Base-by-base conservation (phyloP, 495 filamentous ascomycete species). In the Xylaria scruposa region DNA sequence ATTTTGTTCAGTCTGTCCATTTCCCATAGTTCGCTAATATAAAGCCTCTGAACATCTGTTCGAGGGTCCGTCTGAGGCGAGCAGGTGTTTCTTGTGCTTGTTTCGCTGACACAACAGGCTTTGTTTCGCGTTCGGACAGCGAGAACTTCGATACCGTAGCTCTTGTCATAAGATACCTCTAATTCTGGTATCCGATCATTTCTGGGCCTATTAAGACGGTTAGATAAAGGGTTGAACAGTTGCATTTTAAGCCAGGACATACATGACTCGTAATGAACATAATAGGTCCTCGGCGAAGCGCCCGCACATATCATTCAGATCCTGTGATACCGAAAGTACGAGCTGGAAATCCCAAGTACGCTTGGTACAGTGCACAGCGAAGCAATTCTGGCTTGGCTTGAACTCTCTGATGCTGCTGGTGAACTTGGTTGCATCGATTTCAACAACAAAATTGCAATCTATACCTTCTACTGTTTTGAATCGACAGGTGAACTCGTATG, bases 401-500 rank as follows among this genome's bases (percentile, higher is more conserved):
- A 66, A 31, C 4, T 65, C 67, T 54, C 77, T 78, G 36, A 84
- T 68, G 33, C 54, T 68, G 54, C 74, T 73, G 0, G 70, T 70
- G 63, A 84, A 81, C 0, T 49, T 67, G 8, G 76, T 74, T 4
- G 79, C 81, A 74, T 88, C 79, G n/a, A 91, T 78, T 3, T 83
- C 81, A 8, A 92, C 79, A 19, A 85, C 68, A 68, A 91, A 84
- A 0, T 68, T 56, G 2, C 76, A 76, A 10, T 71, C 58, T 0
- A 63, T 24, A 17, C 72, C 74, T 0, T 76, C 74, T 26, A 31
- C 66, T 40, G 63, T 63, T 10, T 61, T 70, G 10, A 65, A 31
- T 33, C 60, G 75, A 69, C 88, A 90, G 19, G 78, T 78, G 49
- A 88, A 87, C 29, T 89, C 85, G 71, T 91, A 92, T 2, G 78